These are phyloP conservation scores for Arthrobotrys sinensis DNA, from an alignment of 2,329 filamentous ascomycete genomes.

Conservation along the genomic window DNA sequence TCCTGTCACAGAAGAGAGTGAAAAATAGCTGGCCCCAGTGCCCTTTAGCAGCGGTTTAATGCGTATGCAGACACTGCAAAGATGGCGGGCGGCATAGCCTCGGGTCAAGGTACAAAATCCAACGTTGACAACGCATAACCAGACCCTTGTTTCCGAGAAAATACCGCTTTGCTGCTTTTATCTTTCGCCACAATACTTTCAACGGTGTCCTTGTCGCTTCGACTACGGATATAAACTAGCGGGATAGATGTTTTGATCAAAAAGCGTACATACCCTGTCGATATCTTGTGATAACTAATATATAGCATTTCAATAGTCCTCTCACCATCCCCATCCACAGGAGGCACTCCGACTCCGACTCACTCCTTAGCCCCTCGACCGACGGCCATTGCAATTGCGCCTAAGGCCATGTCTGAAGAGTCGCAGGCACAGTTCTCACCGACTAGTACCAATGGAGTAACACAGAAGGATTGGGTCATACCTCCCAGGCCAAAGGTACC, in stretches of 20 bases:
- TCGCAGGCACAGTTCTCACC: constrained; percentile 45
- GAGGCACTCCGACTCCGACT: constrained; percentile 15
- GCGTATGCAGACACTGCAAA: constrained; percentile 39
- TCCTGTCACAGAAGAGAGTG: constrained; percentile 5
- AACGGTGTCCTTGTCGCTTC: background rate
- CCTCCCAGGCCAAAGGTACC: constrained; percentile 80
- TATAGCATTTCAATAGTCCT: constrained; percentile 21
- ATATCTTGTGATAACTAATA: background rate
- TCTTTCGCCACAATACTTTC: constrained; percentile 9
- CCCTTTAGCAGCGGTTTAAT: constrained; percentile 22
- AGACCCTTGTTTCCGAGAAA: constrained; percentile 24
- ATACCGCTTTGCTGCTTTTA: background rate
- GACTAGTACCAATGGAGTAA: constrained; percentile 70
- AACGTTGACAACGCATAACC: constrained; percentile 40
- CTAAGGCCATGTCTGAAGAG: constrained; percentile 50
- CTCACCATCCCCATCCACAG: constrained; percentile 44
- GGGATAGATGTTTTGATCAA: background rate
- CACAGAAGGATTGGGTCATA: constrained; percentile 87
- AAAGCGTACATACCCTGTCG: background rate
- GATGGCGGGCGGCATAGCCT: constrained; percentile 49
- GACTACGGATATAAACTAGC: background rate
- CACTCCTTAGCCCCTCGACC: constrained; percentile 36
- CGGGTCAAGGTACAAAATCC: constrained; percentile 44
- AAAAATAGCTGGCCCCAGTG: constrained; percentile 17
- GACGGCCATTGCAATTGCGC: constrained; percentile 46